Percentiles rank a stretch among this genome's conserved stretches.
Conservation (phyloP, 352 stramenopile species). For the Peronosclerospora sorghi region DNA sequence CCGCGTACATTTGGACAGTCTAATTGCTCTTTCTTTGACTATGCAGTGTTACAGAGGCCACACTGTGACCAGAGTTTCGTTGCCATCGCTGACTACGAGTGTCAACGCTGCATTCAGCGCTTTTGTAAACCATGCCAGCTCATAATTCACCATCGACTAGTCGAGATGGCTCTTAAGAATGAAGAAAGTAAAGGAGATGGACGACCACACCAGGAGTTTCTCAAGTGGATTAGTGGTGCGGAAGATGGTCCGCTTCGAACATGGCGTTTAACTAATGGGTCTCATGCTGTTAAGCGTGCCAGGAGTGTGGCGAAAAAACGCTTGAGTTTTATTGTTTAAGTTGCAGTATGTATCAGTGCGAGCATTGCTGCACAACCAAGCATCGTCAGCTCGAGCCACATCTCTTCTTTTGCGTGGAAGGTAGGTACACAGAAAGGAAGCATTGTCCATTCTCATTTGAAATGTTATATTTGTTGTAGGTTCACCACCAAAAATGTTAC, state of each 20-base stretch:
- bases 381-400: conserved; percentile 26
- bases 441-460: neutral
- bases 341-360: conserved; percentile 45
- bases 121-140: conserved; percentile 41
- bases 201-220: conserved; percentile 30
- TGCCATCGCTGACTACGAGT: conserved; percentile 32
- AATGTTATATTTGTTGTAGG: conserved; percentile 10
- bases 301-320: conserved; percentile 29
- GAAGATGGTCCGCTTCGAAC: neutral
- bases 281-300: conserved; percentile 28
- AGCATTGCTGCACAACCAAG: conserved; percentile 35
- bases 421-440: conserved; percentile 6
- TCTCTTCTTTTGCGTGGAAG: conserved; percentile 51
- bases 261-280: neutral
- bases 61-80: conserved; percentile 29
- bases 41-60: conserved; percentile 32
- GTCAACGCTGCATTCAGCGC: conserved; percentile 27
- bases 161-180: conserved; percentile 10
- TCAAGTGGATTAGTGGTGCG: conserved; percentile 35
- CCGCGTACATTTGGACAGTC: no score
- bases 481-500: conserved; percentile 26
- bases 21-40: neutral
- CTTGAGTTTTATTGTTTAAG: conserved; percentile 49
- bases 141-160: conserved; percentile 26
- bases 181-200: conserved; percentile 38